Evolutionary conservation across 345 rosid species (phyloP), one percentile per base, ranked within the genome.

Genomic region (Corchorus capsularis): DNA sequence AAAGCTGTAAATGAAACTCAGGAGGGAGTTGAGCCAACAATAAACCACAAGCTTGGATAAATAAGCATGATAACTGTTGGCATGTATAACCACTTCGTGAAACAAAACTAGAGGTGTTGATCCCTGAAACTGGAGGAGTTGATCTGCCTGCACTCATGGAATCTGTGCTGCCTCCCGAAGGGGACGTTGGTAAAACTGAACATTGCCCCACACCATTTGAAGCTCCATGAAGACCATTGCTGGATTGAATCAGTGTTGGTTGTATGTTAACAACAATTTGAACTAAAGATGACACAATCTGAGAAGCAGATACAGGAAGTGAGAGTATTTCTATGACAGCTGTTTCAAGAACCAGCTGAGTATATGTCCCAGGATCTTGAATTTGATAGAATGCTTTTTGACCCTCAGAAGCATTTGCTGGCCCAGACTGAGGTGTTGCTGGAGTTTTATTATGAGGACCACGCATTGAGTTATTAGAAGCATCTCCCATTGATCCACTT

Each of bases 131-230:
- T 32, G 87, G 85, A 84, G 91, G 82, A 82, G 83, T 84, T 45
- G 98, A 93, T 85, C 99, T 85, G 86, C 97, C 86, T 72, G 91
- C 93, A 87, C 94, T 77, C 81, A 91, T 76, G 64, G 99, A 95
- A 87, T 96, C 98, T 6, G 99, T 87, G 81, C 98, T 96, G 76
- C 98, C 99, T 74, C 98, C 98, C 17, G 98, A 93, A 61, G 99
- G 96, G 62, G 98, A 92, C 54, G 97, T 94, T 57, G 97, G 97
- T 73, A 93, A 82, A 69, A 78, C 93, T 43, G 94, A 90, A 63
- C 96, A 92, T 83, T 87, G 98, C 34, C 92, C 97, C 54, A 81
- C 81, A 43, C 96, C 76, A 55, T 75, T 92, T 66, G 93, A 83
- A 83, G 93, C 86, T 22, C 96, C 97, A 45, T 90, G 94, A 27